Base-by-base conservation (phyloP, 2,329 filamentous ascomycete species). In the Nannizzia gypsea region DNA sequence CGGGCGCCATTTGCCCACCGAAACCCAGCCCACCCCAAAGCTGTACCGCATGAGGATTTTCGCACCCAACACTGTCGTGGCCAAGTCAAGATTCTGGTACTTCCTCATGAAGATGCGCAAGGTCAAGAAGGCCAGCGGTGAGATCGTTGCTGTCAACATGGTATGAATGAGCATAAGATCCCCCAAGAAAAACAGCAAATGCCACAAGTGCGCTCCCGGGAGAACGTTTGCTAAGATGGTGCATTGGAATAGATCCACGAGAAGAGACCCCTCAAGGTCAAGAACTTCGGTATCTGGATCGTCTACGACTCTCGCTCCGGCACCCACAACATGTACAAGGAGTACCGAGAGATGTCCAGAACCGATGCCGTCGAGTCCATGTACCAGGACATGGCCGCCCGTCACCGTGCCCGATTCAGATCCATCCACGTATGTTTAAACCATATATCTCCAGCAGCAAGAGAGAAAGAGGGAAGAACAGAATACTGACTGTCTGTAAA, bases 291-390 rank as follows among this genome's bases (percentile, higher is more conserved):
- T 78, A 87, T 99, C 86, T 99, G 95, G 95, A 87, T 99, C 82
- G 91, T 95, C 77, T 99, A 99, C 83, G 92, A 99, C 83, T 99
- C 95, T 66, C 92, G 93, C 80, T 97, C 93, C 73, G 93, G 93
- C 73, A 99, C 93, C 73, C 93, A 99, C 90, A 99, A 99, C 88
- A 99, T 99, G 93, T 99, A 99, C 90, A 97, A 97, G 87, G 93
- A 99, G 87, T 97, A 96, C 88, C 89, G 93, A 77, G 93, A 97
- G 85, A 89, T 97, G 85, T 92, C 89, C 77, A 85, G 93, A 80
- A 89, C 87, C 74, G 92, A 93, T 70, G 93, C 93, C 69, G 92
- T 97, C 74, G 89, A 97, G 81, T 81, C 92, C 70, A 86, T 99
- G 76, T 99, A 99, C 88, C 89, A 93, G 81, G 93, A 99, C 83